Evolutionary conservation across 1,284 basidiomycete genomes (phyloP), one percentile per base, ranked within the genome.

Genomic region (Pulchroboletus neoregius): DNA sequence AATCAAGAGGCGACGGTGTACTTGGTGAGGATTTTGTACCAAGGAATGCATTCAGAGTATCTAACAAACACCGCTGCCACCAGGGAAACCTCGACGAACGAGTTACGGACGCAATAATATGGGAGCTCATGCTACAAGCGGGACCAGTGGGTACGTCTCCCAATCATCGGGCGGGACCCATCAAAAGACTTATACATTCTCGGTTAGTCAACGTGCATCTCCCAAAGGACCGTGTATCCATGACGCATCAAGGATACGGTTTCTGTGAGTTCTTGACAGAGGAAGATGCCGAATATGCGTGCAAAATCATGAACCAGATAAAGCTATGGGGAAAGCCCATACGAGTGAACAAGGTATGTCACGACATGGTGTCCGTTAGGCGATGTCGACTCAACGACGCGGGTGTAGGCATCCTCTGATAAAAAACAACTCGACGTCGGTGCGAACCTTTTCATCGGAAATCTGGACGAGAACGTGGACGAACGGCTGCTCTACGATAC

Each of bases 251-350:
- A 72, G 94, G 95, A 42, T 99, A 97, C 69, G 95, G 94, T 39
- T 99, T 99, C 72, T 97, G 95, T 77, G 95, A 99, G 74, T 98
- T 98, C 69, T 75, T 94, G 67, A 94, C 93, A 32, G 94, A 98
- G 71, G 91, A 94, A 65, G 96, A 98, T 71, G 94, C 95, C 57
- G 94, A 99, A 71, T 99, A 99, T 68, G 95, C 94, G 51, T 96
- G 93, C 78, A 96, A 96, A 75, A 97, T 98, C 61, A 95, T 99
- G 31, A 32, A 32, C 68, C 95, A 98, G 74, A 97, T 99, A 68
- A 99, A 99, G 71, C 73, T 99, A 42, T 99, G 91, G 79, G 95
- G 96, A 34, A 98, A 98, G 66, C 95, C 95, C 27, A 96, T 99
- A 52, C 79, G 95, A 56, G 94, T 99, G 57, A 46, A 53, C 44